Base-by-base conservation (phyloP, 345 rosid genomes). In the Theobroma cacao region DNA sequence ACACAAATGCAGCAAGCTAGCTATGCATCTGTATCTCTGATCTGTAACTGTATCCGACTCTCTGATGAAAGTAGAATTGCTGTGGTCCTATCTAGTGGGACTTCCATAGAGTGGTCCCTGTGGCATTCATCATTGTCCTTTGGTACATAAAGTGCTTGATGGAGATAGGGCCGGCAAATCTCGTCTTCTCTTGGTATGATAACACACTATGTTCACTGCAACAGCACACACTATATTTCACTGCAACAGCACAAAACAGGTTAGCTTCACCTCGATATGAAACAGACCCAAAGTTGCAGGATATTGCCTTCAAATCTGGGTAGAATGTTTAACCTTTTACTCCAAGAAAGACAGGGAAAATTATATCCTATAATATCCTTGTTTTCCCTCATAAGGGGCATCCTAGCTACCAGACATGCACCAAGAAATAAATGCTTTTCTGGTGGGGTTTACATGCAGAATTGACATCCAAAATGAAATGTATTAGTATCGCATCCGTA, bases 71-170 rank as follows among this genome's bases (percentile, higher is more conserved):
- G 1, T 10, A 65, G 67, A 62, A 17, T 31, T 62, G 41, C 30
- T 38, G 30, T 65, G 31, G 30, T 62, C 18, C 30, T 61, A 38
- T 18, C 36, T 36, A 65, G 30, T n/a, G 28, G 1, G 70, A 38
- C 40, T 65, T 38, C 48, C 70, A 65, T 65, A 20, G 7, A 1
- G 70, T 38, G 30, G 61, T 24, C 30, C 33, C 31, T 58, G 1
- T 24, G 71, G 43, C 5, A 34, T 38, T 38, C 45, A 3, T 24
- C 14, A 34, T 63, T 63, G 28, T 22, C 28, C 47, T 11, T 31
- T 9, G 17, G 70, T 65, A 65, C 71, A n/a, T 65, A 11, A 65
- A 65, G 48, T 38, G 71, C 18, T 65, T 38, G 70, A 65, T 38
- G 17, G 3, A 65, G 47, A 65, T 65, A 20, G 47, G 8, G 15